These are phyloP conservation scores for Stachybotrys echinatus DNA, from an alignment of 2,329 filamentous ascomycete species.

Conservation along the genomic window DNA sequence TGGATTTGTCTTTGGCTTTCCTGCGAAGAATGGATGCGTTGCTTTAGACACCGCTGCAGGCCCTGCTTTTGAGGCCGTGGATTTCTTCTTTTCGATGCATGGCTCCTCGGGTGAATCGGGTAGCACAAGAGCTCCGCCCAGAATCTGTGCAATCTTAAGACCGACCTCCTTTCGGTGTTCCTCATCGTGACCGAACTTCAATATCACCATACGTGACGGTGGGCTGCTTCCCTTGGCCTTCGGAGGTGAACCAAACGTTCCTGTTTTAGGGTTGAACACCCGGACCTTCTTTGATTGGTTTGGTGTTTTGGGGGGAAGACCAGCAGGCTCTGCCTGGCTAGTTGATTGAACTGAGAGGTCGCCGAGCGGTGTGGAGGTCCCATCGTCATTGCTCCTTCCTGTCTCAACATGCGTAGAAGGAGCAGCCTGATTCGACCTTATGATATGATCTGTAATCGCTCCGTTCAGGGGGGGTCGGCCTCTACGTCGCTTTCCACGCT, in stretches of 20 bases:
- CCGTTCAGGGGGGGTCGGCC: neutral
- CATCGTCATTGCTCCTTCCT: neutral
- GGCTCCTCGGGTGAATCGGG: conserved; percentile 16
- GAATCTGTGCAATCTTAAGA: conserved; percentile 57
- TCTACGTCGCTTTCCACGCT: conserved; percentile 15
- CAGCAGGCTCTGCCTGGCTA: conserved; percentile 1
- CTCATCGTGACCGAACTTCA: conserved; percentile 54
- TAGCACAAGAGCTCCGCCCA: conserved; percentile 29
- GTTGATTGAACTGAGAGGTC: neutral
- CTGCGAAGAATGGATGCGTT: conserved; percentile 38
- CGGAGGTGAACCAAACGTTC: conserved; percentile 58
- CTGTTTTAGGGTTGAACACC: conserved; percentile 53
- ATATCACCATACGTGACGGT: conserved; percentile 40
- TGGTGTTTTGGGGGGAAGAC: conserved; percentile 7
- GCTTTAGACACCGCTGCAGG: conserved; percentile 16
- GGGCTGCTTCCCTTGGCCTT: conserved; percentile 38
- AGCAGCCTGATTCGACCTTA: neutral
- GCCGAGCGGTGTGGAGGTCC: neutral
- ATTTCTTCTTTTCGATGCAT: conserved; percentile 12
- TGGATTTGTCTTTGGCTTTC: conserved; percentile 21
- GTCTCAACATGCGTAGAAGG: neutral
- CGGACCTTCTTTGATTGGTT: conserved; percentile 39
- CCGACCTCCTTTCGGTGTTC: conserved; percentile 45
- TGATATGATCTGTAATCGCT: neutral
- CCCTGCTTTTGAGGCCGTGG: conserved; percentile 11